Evolutionary conservation across 257 asterid species (phyloP), one percentile per base, ranked within the genome.

Genomic region (Petunia axillaris): DNA sequence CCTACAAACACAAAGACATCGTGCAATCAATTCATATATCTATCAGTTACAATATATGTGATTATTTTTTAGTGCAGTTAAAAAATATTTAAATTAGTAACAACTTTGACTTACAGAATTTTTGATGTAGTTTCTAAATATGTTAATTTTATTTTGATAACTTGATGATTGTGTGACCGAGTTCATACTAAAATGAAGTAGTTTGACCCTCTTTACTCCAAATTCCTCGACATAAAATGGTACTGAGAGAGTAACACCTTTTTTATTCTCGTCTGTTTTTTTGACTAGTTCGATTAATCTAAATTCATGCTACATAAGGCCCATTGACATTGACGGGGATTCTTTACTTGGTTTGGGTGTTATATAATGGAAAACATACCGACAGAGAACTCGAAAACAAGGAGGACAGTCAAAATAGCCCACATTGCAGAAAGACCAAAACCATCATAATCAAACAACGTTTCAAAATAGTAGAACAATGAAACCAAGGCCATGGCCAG

Each of bases 361-460:
- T 25, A 25, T 25, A 25, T 25, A 5, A 38, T 3, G 0, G 11
- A 10, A 25, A 70, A 58, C 88, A 79, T 84, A 93, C 97, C 97
- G 52, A 91, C 92, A 1, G 96, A 89, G 84, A 91, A 93, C 7
- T 93, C 97, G 14, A 91, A 91, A 37, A 93, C 90, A 1, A 93
- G 95, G 1, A 93, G 97, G 1, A 91, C 98, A 6, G 98, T 93
- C 79, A 90, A 86, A 46, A 93, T 93, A 63, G 94, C 98, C 98
- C 97, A 93, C 95, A 90, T 90, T n/a, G 95, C 87, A 4, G 94
- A 86, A 73, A 80, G 90, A 37, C 97, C 94, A 77, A 93, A 93
- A 79, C 80, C 90, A 59, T 78, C 85, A 38, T 93, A 91, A 70
- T 71, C 25, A 71, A 48, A 71, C 11, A 90, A 78, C 63, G 98